phyloP scores from a whole-genome alignment of 192 early-diverging fungal genomes.

The Physocladia obscura region DNA sequence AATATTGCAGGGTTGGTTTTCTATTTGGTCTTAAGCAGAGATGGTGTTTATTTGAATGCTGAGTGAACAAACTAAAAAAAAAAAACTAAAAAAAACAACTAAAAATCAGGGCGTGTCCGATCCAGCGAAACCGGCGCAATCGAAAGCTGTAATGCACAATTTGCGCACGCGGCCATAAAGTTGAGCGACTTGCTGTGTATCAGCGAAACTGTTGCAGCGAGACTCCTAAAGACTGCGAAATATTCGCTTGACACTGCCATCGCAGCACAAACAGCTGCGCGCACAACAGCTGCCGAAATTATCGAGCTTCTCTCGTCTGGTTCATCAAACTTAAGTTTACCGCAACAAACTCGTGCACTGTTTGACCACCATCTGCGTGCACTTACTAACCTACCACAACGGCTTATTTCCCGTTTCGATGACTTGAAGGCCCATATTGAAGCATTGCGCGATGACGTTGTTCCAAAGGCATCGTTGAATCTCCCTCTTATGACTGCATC shows the following conservation, averaged over 20 bases:
- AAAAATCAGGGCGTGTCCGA: not conserved
- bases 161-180: slow-evolving; percentile 61
- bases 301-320: slow-evolving; percentile 11
- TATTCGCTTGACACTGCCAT: slow-evolving; percentile 9
- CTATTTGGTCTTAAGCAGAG: not conserved
- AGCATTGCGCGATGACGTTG: slow-evolving; percentile 11
- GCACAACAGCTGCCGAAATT: slow-evolving; percentile 3
- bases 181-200: slow-evolving; percentile 80
- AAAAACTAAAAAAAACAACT: not conserved
- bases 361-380: not conserved
- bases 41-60: not conserved
- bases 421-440: not conserved
- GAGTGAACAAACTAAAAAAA: not conserved
- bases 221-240: slow-evolving; percentile 49
- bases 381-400: not conserved
- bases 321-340: not conserved
- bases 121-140: slow-evolving; percentile 22
- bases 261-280: not conserved
- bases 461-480: not conserved
- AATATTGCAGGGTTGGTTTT: slow-evolving; percentile 9
- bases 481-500: slow-evolving; percentile 3
- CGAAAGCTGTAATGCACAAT: slow-evolving; percentile 58
- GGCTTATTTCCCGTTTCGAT: not conserved
- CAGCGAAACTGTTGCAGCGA: slow-evolving; percentile 73
- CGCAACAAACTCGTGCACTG: not conserved